Percentiles rank a stretch among this genome's conserved stretches.
phyloP scores from a whole-genome alignment of 345 rosid species.

The Geranium rotundifolium region DNA sequence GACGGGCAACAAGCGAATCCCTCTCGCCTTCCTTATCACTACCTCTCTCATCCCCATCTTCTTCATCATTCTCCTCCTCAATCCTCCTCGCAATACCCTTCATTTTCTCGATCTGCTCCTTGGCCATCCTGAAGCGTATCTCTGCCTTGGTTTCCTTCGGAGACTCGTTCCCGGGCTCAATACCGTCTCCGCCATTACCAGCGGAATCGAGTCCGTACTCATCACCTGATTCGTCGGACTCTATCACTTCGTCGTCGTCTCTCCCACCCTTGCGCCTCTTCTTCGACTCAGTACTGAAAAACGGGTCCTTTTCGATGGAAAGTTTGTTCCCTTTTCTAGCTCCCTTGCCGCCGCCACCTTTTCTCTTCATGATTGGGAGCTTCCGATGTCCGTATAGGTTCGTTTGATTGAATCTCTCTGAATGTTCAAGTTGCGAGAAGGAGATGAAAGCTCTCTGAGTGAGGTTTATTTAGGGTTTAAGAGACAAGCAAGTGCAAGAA shows the following conservation, averaged over 20 bases:
- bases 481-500: no score
- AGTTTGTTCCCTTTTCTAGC: no score
- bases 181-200: conserved; percentile 12
- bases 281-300: no score
- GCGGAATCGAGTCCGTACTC: conserved; percentile 3
- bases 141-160: conserved; percentile 59
- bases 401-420: no score
- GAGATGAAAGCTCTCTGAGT: no score
- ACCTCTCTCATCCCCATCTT: conserved; percentile 29
- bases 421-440: no score
- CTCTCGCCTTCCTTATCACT: conserved; percentile 44
- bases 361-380: no score
- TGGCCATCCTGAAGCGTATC: conserved; percentile 59
- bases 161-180: conserved; percentile 18
- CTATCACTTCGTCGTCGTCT: conserved; percentile 4
- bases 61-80: conserved; percentile 32
- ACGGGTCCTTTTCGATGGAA: no score
- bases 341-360: no score
- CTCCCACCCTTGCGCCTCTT: no score
- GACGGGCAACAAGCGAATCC: conserved; percentile 48
- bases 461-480: no score
- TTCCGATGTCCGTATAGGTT: no score
- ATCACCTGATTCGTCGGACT: neutral
- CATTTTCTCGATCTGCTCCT: conserved; percentile 29
- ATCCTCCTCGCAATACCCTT: conserved; percentile 30